phyloP scores from a whole-genome alignment of 225 moss, liverwort and hornwort species.

The Bryoerythrophyllum caledonicum region DNA sequence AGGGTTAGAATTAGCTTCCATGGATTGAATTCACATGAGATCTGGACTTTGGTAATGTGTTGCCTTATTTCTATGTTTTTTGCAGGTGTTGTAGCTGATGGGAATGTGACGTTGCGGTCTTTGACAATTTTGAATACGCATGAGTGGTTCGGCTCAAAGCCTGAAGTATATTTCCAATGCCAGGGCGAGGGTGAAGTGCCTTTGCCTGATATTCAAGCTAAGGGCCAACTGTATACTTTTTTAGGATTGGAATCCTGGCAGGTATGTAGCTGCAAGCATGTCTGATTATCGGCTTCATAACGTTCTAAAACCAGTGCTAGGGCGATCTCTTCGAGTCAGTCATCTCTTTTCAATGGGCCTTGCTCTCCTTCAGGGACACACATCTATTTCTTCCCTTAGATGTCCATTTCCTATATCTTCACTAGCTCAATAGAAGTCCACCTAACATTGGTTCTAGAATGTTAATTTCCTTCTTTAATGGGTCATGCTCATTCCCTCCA shows the following conservation, averaged over 20 bases:
- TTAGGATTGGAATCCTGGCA: conserved; percentile 88
- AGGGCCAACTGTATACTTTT: conserved; percentile 63
- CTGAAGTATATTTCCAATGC: conserved; percentile 81
- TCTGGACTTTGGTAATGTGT: neutral
- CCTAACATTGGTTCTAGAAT: too few relatives aligned
- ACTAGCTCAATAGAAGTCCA: too few relatives aligned
- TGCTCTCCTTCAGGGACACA: too few relatives aligned
- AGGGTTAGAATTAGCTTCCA: conserved; percentile 26
- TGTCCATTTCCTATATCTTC: too few relatives aligned
- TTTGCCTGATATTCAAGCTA: conserved; percentile 74
- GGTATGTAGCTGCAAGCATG: conserved; percentile 37
- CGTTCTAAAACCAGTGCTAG: too few relatives aligned
- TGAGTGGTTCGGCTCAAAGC: conserved; percentile 81
- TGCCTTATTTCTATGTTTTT: neutral
- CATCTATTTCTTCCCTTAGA: too few relatives aligned
- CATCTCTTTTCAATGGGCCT: too few relatives aligned
- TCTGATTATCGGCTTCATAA: neutral
- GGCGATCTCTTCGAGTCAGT: too few relatives aligned
- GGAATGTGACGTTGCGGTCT: conserved; percentile 81
- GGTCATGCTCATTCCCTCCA: too few relatives aligned
- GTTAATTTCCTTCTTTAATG: too few relatives aligned
- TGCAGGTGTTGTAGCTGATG: conserved; percentile 83
- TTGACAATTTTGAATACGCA: conserved; percentile 77
- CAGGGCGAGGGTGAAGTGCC: conserved; percentile 61
- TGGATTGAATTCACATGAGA: neutral